A percentile compares a stretch with the other conserved stretches of the same genome.
Conservation (phyloP, 225 moss, liverwort and hornwort genomes). For the Pseudoscleropodium purum region DNA sequence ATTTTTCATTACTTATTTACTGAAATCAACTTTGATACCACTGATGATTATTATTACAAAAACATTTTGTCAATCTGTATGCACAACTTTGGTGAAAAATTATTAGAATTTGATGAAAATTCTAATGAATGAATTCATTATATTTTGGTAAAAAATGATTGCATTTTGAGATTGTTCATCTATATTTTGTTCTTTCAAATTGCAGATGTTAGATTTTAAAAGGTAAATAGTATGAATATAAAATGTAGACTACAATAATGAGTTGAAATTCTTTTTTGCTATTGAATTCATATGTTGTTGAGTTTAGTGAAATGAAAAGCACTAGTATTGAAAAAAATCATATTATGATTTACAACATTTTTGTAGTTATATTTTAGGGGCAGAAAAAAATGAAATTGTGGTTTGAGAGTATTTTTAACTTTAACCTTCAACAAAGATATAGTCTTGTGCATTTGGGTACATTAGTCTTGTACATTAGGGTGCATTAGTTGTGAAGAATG, state of each 20-base stretch:
- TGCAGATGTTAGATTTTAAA: neutral
- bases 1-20: neutral
- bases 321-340: neutral
- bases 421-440: neutral
- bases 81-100: neutral
- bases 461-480: rapidly evolving
- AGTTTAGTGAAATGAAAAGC: neutral
- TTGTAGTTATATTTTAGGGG: rapidly evolving
- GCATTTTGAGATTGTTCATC: neutral
- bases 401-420: neutral
- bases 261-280: neutral
- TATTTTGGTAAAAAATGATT: neutral
- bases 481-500: neutral
- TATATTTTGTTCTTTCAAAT: neutral
- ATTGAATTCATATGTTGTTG: neutral
- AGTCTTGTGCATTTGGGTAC: no score
- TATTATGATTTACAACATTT: neutral
- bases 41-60: neutral
- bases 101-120: neutral
- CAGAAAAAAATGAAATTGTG: neutral
- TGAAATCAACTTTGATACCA: neutral
- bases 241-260: neutral
- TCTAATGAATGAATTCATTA: neutral
- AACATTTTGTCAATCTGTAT: neutral
- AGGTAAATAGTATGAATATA: neutral